A percentile compares a stretch with the other conserved stretches of the same genome.
Conservation (phyloP, 1,284 basidiomycete genomes). For the Amylostereum areolatum region DNA sequence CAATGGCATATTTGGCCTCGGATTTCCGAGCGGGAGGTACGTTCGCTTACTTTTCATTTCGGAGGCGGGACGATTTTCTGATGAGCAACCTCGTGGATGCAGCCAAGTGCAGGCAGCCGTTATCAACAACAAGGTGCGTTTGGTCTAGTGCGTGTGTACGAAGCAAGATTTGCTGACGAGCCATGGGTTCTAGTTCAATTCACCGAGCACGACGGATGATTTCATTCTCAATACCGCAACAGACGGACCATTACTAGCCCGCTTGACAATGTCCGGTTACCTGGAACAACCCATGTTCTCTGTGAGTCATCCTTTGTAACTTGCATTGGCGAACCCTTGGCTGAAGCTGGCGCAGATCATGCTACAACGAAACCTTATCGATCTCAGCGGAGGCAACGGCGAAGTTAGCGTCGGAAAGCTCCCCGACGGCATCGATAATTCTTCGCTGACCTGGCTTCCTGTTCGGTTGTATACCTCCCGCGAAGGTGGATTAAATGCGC, state of each 20-base stretch:
- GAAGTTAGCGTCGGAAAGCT: conserved; percentile 34
- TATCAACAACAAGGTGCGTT: conserved; percentile 25
- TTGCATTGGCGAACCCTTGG: not conserved
- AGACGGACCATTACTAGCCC: conserved; percentile 39
- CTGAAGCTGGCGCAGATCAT: conserved; percentile 19
- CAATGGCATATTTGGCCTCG: conserved; percentile 34
- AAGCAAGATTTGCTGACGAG: not conserved
- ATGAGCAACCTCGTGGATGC: conserved; percentile 5
- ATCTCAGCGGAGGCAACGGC: conserved; percentile 29
- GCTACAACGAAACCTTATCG: conserved; percentile 34
- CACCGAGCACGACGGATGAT: conserved; percentile 27
- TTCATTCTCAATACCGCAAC: conserved; percentile 33
- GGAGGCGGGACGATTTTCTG: not conserved
- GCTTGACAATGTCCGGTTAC: conserved; percentile 35
- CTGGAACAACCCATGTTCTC: conserved; percentile 41
- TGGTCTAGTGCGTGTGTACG: not conserved
- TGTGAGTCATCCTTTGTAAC: conserved; percentile 12
- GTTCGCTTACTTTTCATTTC: conserved; percentile 1
- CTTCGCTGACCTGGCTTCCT: conserved; percentile 36
- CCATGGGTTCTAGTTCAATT: conserved; percentile 17
- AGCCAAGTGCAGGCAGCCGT: conserved; percentile 35
- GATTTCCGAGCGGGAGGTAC: conserved; percentile 30
- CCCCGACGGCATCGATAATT: conserved; percentile 31
- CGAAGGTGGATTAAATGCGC: conserved; percentile 31
- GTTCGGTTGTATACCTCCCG: conserved; percentile 30